Evolutionary conservation across 176 grass and related monocot species (phyloP).

Genomic region (Raddia distichophylla): DNA sequence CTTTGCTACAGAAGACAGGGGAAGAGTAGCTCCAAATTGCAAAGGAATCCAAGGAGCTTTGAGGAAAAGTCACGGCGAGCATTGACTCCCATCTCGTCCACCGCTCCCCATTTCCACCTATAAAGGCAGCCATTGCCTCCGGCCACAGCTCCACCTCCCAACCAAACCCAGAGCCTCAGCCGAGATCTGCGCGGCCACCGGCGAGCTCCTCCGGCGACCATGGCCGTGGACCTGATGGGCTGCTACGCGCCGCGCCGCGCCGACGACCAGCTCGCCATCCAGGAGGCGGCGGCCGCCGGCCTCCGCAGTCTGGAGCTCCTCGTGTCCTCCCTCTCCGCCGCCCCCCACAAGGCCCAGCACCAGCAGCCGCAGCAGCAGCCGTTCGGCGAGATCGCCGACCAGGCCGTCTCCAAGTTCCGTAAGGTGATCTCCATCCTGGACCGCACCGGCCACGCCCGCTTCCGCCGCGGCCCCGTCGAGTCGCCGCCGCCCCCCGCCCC

Average conservation of each 20-base stretch:
- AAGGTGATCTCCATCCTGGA: conserved; percentile 94
- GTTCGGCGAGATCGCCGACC: conserved; percentile 82
- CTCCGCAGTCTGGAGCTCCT: conserved; percentile 79
- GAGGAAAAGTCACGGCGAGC: background rate
- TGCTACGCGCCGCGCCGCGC: conserved; percentile 58
- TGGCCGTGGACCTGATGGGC: conserved; percentile 77
- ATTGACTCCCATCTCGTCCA: conserved; percentile 53
- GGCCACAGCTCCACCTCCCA: conserved; percentile 17
- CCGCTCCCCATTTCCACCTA: conserved; percentile 52
- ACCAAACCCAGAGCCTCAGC: background rate
- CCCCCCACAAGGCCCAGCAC: conserved; percentile 32
- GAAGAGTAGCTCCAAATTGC: background rate
- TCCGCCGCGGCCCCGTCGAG: conserved; percentile 70
- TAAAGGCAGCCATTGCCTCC: conserved; percentile 37
- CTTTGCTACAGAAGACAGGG: background rate
- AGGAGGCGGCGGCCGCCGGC: conserved; percentile 78
- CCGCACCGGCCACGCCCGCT: conserved; percentile 95
- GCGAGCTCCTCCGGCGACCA: conserved; percentile 27
- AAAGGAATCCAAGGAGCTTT: background rate
- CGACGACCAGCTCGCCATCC: conserved; percentile 76
- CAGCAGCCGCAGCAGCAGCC: conserved; percentile 39
- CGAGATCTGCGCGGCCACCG: conserved; percentile 39
- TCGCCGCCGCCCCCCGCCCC: background rate
- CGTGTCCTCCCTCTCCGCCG: conserved; percentile 59
- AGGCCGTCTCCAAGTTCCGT: conserved; percentile 84